Conservation (phyloP, 768 basidiomycete genomes). For the Lactarius hengduanensis region DNA sequence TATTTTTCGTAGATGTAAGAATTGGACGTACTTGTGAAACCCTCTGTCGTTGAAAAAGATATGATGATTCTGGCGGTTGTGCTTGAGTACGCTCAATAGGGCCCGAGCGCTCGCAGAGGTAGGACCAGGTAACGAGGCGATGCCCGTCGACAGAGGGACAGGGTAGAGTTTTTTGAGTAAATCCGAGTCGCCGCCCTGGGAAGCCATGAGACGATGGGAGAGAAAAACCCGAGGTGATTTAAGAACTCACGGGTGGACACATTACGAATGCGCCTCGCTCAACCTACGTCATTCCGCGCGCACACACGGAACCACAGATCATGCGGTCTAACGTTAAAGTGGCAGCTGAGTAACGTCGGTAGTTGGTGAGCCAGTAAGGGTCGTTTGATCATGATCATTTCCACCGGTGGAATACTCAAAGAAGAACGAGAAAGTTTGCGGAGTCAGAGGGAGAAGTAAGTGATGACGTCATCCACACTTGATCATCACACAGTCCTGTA, state of each 20-base stretch:
- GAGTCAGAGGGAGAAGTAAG: too few species aligned
- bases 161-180: conserved; percentile 17
- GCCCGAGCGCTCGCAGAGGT: conserved; percentile 8
- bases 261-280: not conserved
- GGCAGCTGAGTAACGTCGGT: not conserved
- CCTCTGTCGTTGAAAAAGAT: conserved; percentile 49
- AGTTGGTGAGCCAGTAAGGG: too few species aligned
- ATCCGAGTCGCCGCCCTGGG: conserved; percentile 4
- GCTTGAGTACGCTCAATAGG: conserved; percentile 37
- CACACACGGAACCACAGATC: not conserved
- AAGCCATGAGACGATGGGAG: not conserved
- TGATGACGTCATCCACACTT: too few species aligned
- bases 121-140: conserved; percentile 16
- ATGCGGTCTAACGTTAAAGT: not conserved
- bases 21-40: conserved; percentile 36
- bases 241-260: not conserved
- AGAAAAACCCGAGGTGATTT: not conserved
- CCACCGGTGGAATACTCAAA: too few species aligned
- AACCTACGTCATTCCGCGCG: not conserved
- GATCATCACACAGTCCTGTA: too few species aligned
- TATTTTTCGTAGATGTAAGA: not conserved
- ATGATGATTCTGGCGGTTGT: conserved; percentile 53
- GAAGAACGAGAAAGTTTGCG: too few species aligned
- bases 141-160: conserved; percentile 15
- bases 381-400: too few species aligned